Conservation (phyloP, 2,329 filamentous ascomycete genomes). For the Immersiporthe knoxdaviesiana region DNA sequence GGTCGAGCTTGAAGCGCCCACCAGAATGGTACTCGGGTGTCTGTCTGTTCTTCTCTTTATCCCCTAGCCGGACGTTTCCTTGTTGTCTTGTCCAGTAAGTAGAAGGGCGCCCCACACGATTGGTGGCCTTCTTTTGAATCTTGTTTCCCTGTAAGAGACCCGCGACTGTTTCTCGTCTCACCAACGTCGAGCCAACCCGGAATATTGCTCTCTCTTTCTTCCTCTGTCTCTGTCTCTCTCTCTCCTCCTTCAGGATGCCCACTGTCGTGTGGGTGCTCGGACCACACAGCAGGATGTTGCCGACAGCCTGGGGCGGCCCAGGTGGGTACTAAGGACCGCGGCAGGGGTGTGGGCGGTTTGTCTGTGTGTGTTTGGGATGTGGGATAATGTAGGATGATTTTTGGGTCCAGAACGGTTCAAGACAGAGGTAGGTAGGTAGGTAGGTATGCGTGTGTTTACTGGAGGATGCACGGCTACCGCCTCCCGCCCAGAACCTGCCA, state of each 20-base stretch:
- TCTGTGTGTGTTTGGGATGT: neutral
- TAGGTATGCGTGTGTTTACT: no score
- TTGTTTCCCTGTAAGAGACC: slow-evolving; percentile 1
- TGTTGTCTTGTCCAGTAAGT: neutral
- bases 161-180: slow-evolving; percentile 22
- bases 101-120: neutral
- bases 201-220: neutral
- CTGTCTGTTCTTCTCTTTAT: neutral
- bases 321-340: neutral
- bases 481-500: neutral
- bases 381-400: neutral
- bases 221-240: no score
- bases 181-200: slow-evolving; percentile 8
- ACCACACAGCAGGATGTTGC: slow-evolving; percentile 20
- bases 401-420: slow-evolving; percentile 5
- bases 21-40: neutral
- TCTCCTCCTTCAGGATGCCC: neutral
- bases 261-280: slow-evolving; percentile 18
- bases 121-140: neutral
- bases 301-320: slow-evolving; percentile 24
- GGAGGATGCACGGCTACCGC: slow-evolving; percentile 7
- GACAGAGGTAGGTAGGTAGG: no score
- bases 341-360: neutral
- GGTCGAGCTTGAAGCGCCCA: neutral
- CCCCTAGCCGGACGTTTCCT: neutral